These are phyloP conservation scores for Chrysoporthe cubensis DNA, from an alignment of 2,329 filamentous ascomycete species.

Conservation along the genomic window DNA sequence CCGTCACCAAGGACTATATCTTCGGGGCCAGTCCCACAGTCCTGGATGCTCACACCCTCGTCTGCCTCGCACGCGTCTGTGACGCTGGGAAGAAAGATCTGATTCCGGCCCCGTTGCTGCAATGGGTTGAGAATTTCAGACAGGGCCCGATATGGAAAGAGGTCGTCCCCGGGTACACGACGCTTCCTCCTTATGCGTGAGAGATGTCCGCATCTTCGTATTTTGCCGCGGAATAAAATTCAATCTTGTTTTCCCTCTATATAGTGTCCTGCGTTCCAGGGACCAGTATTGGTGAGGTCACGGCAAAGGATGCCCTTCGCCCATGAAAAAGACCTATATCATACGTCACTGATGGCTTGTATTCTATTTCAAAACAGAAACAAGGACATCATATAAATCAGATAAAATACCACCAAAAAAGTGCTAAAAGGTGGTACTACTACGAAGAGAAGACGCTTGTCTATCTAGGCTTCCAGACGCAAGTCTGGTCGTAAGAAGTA, in stretches of 20 bases:
- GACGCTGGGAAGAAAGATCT: background rate
- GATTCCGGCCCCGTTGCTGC: slow-evolving; percentile 1
- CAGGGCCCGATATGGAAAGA: slow-evolving; percentile 9
- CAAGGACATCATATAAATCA: no score
- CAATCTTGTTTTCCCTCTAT: background rate
- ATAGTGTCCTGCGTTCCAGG: no score
- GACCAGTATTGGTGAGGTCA: no score
- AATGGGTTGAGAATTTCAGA: slow-evolving; percentile 12
- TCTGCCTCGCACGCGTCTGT: background rate
- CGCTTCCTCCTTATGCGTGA: background rate
- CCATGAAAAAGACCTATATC: no score
- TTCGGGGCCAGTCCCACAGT: background rate
- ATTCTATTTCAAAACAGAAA: no score
- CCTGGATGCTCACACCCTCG: background rate
- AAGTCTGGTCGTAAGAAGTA: no score
- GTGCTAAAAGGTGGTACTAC: no score
- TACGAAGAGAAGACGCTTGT: no score
- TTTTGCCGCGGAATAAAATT: background rate
- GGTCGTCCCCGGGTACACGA: slow-evolving; percentile 8
- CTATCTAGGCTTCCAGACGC: no score
- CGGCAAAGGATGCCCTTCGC: no score
- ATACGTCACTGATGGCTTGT: no score
- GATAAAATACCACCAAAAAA: no score
- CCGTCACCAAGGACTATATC: slow-evolving; percentile 1
- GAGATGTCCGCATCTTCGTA: background rate